phyloP scores from a whole-genome alignment of 148 eudicot genomes.

The Fagopyrum tataricum region DNA sequence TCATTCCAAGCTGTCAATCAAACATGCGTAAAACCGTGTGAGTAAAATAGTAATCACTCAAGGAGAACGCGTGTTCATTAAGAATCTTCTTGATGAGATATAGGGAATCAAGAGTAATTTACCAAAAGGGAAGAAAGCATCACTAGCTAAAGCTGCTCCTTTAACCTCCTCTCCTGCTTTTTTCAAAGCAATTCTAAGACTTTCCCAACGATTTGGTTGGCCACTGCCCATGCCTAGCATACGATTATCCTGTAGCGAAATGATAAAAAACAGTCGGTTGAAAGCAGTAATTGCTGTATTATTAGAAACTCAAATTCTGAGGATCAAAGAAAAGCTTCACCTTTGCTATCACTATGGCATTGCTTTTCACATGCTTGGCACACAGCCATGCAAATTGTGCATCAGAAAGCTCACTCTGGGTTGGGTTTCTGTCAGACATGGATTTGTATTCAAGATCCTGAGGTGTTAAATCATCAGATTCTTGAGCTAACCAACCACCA shows the following conservation, averaged over 20 bases:
- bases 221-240: conserved; percentile 99
- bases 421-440: conserved; percentile 55
- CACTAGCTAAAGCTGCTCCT: conserved; percentile 97
- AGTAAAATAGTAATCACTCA: not conserved
- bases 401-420: conserved; percentile 62
- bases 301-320: not conserved
- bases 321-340: conserved; percentile 23
- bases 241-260: conserved; percentile 51
- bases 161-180: conserved; percentile 90
- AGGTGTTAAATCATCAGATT: conserved; percentile 82
- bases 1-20: conserved; percentile 76
- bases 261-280: not conserved
- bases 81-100: not conserved
- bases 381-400: conserved; percentile 97
- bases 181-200: conserved; percentile 82
- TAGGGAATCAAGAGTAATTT: conserved; percentile 12
- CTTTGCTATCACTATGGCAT: conserved; percentile 96
- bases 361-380: conserved; percentile 97
- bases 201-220: conserved; percentile 91
- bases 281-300: not conserved
- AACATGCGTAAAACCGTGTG: not conserved
- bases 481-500: conserved; percentile 97
- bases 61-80: not conserved
- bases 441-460: conserved; percentile 62
- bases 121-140: conserved; percentile 99